Evolutionary conservation across 202 grass and related monocot genomes (phyloP).

Genomic region (Carex arenaria): DNA sequence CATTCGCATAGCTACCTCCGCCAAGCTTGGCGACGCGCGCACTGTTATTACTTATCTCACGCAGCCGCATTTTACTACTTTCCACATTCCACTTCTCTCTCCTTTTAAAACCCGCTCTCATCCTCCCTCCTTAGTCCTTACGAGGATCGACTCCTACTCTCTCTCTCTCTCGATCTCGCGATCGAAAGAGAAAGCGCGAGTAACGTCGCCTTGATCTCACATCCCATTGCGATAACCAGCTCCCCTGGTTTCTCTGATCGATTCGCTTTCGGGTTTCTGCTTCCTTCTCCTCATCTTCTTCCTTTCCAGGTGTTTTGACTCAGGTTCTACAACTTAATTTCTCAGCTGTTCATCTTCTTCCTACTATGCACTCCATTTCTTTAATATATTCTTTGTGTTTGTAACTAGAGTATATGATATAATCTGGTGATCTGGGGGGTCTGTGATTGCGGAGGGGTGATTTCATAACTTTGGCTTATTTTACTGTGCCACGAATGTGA

Average conservation of each 20-base stretch:
- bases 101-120: not conserved
- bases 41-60: not conserved
- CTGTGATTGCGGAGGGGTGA: not conserved
- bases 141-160: not conserved
- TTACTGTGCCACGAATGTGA: not conserved
- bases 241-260: not conserved
- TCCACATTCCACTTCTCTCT: not conserved
- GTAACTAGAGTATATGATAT: not conserved
- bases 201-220: not conserved
- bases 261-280: not conserved
- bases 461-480: constrained; percentile 12
- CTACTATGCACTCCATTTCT: not conserved
- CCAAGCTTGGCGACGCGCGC: constrained; percentile 1
- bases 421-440: not conserved
- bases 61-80: constrained; percentile 1
- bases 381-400: not conserved
- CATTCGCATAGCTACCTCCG: constrained; percentile 6
- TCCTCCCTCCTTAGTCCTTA: too few relatives aligned
- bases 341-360: not conserved
- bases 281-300: not conserved
- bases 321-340: not conserved
- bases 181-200: not conserved
- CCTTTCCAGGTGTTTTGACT: not conserved
- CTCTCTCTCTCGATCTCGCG: not conserved
- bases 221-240: not conserved